Conservation (phyloP, 352 stramenopile species). For the Heterotrichella gracilis region DNA sequence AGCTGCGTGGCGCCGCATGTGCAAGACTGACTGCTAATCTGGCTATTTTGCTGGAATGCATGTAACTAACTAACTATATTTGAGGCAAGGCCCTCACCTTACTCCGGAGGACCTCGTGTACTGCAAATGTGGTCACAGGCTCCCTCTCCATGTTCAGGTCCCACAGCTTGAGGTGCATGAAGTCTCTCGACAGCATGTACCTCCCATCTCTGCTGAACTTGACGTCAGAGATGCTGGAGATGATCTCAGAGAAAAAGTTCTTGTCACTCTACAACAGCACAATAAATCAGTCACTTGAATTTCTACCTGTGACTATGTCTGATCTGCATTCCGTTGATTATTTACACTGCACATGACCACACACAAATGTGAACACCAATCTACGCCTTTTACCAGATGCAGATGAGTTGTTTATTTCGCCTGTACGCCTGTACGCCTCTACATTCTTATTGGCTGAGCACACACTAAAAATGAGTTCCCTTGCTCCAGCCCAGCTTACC, state of each 20-base stretch:
- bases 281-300: conserved; percentile 14
- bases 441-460: too few species aligned
- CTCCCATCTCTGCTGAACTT: conserved; percentile 47
- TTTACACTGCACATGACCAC: conserved; percentile 16
- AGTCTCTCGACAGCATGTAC: conserved; percentile 68
- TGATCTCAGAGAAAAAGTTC: conserved; percentile 74
- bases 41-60: too few species aligned
- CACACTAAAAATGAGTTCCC: too few species aligned
- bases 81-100: conserved; percentile 47
- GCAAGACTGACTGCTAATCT: too few species aligned
- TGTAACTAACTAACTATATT: too few species aligned
- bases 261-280: conserved; percentile 30
- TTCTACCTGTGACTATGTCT: conserved; percentile 12
- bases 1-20: too few species aligned
- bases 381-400: too few species aligned
- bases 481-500: too few species aligned
- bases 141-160: conserved; percentile 61
- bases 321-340: too few species aligned
- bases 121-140: conserved; percentile 56
- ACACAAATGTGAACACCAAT: too few species aligned
- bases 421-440: too few species aligned
- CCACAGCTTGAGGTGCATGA: conserved; percentile 72
- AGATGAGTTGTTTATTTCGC: too few species aligned
- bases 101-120: conserved; percentile 56
- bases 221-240: conserved; percentile 63